These are phyloP conservation scores for Chalciporus pseudorubinellus DNA, from an alignment of 768 basidiomycete genomes.

Conservation along the genomic window DNA sequence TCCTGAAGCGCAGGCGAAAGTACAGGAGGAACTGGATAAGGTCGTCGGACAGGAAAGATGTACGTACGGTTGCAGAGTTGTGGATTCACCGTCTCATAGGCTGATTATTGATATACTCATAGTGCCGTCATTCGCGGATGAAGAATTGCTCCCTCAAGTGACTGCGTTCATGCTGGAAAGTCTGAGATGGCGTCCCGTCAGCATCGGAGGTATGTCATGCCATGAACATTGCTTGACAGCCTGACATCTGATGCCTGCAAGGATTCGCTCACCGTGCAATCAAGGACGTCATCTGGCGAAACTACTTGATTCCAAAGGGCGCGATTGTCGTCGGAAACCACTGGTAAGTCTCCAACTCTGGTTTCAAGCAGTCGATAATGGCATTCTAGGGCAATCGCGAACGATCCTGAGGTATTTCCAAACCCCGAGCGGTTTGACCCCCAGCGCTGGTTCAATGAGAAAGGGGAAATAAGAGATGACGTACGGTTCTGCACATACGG, in stretches of 20 bases:
- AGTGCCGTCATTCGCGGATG: conserved; percentile 40
- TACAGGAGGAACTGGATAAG: conserved; percentile 52
- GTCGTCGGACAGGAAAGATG: conserved; percentile 43
- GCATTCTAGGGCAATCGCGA: conserved; percentile 37
- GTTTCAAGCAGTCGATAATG: background rate
- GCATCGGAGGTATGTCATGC: conserved; percentile 21
- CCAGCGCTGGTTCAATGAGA: conserved; percentile 44
- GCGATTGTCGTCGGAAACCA: conserved; percentile 38
- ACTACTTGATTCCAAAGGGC: conserved; percentile 41
- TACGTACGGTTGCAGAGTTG: conserved; percentile 2
- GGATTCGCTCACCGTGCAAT: conserved; percentile 64
- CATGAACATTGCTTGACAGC: too few relatives aligned
- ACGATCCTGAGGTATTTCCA: conserved; percentile 52
- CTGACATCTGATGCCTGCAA: conserved; percentile 22
- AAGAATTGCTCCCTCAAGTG: conserved; percentile 33
- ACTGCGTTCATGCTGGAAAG: conserved; percentile 37
- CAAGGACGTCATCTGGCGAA: conserved; percentile 45
- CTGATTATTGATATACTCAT: background rate
- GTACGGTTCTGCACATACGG: conserved; percentile 34
- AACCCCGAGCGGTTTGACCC: conserved; percentile 56
- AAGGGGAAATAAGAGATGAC: conserved; percentile 27
- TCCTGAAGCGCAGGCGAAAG: conserved; percentile 45
- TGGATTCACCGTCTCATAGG: too few relatives aligned
- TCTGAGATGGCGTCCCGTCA: conserved; percentile 39
- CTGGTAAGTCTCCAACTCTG: conserved; percentile 20